Percentiles rank a stretch among this genome's conserved stretches.
Conservation (phyloP, 345 rosid species). For the Lepidium didymum region DNA sequence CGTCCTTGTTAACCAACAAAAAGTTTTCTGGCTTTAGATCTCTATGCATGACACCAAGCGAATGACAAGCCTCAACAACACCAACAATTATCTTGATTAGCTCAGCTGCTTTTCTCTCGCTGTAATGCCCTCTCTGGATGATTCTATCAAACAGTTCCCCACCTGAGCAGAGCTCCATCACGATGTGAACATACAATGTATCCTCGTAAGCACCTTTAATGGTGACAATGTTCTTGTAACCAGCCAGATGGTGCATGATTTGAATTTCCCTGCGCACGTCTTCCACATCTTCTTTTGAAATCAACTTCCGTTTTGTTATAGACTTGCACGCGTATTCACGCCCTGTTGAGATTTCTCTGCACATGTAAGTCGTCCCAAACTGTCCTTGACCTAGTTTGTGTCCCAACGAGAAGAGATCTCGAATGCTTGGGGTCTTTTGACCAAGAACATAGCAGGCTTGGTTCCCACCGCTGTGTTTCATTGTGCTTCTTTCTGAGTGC, state of each 20-base stretch:
- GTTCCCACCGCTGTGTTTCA: slow-evolving; percentile 66
- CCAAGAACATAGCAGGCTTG: slow-evolving; percentile 77
- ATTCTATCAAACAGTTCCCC: slow-evolving; percentile 97
- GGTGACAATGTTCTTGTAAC: slow-evolving; percentile 86
- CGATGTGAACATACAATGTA: slow-evolving; percentile 72
- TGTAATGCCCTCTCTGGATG: slow-evolving; percentile 96
- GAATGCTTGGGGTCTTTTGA: slow-evolving; percentile 76
- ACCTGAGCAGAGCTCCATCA: slow-evolving; percentile 95
- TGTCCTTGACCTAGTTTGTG: slow-evolving; percentile 95
- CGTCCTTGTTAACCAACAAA: slow-evolving; percentile 92
- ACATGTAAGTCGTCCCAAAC: slow-evolving; percentile 87
- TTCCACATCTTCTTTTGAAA: slow-evolving; percentile 90
- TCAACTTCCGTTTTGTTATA: slow-evolving; percentile 87
- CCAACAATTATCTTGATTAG: slow-evolving; percentile 88
- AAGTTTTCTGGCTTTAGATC: slow-evolving; percentile 98
- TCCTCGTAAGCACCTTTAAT: slow-evolving; percentile 98
- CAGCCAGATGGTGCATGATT: slow-evolving; percentile 99
- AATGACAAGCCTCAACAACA: slow-evolving; percentile 94
- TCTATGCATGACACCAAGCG: slow-evolving; percentile 98
- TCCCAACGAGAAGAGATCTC: slow-evolving; percentile 75
- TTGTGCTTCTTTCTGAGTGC: slow-evolving; percentile 37
- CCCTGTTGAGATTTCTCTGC: slow-evolving; percentile 60
- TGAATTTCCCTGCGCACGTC: slow-evolving; percentile 96
- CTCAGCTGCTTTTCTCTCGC: slow-evolving; percentile 93
- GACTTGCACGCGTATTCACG: slow-evolving; percentile 94